Evolutionary conservation across 768 basidiomycete genomes (phyloP).

Genomic region (Lepiota venenata): DNA sequence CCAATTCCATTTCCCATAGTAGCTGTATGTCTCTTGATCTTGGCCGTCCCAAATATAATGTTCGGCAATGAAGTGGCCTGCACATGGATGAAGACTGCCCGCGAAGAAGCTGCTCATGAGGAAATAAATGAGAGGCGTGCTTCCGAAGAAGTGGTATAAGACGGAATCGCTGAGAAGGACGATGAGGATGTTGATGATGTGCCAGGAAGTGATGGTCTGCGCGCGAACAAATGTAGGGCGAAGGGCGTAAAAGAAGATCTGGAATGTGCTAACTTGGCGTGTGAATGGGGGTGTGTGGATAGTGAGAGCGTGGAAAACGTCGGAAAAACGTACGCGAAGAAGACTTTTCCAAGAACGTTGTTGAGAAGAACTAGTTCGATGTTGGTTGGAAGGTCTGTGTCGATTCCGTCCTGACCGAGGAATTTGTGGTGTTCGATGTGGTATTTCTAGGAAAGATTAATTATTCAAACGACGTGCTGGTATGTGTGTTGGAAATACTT

Average conservation of each 20-base stretch:
- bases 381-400: slow-evolving; percentile 90
- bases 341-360: slow-evolving; percentile 96
- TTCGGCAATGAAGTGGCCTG: slow-evolving; percentile 97
- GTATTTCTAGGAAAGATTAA: slow-evolving; percentile 53
- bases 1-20: slow-evolving; percentile 89
- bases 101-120: slow-evolving; percentile 93
- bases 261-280: slow-evolving; percentile 70
- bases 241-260: slow-evolving; percentile 96
- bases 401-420: slow-evolving; percentile 92
- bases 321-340: slow-evolving; percentile 84
- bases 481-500: slow-evolving; percentile 36
- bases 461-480: not conserved
- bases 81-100: slow-evolving; percentile 92
- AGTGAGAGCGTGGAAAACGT: slow-evolving; percentile 13
- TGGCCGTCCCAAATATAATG: slow-evolving; percentile 94
- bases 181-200: slow-evolving; percentile 67
- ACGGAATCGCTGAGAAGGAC: slow-evolving; percentile 73
- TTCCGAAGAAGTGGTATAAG: slow-evolving; percentile 46
- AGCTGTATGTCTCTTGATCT: slow-evolving; percentile 94
- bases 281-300: not conserved
- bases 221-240: slow-evolving; percentile 90
- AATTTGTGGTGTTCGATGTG: slow-evolving; percentile 97
- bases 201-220: slow-evolving; percentile 82
- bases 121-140: slow-evolving; percentile 69
- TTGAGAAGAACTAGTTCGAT: slow-evolving; percentile 84